These are phyloP conservation scores for Colletotrichum incanum DNA, from an alignment of 2,329 filamentous ascomycete genomes.

Conservation along the genomic window DNA sequence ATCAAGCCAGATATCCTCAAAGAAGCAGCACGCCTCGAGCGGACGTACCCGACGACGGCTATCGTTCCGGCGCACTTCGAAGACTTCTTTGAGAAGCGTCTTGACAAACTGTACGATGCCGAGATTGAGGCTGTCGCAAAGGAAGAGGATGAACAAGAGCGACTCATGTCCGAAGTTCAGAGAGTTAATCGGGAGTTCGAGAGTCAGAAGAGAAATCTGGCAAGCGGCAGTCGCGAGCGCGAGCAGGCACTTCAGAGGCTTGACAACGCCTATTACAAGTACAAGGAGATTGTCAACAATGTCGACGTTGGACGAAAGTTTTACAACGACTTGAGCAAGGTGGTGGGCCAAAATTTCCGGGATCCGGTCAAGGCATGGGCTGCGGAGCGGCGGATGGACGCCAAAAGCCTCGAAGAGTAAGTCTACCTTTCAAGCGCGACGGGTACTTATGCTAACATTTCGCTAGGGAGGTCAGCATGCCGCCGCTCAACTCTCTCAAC, in stretches of 20 bases:
- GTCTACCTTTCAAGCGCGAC: conserved; percentile 50
- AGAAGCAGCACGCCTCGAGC: conserved; percentile 88
- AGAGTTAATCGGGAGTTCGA: conserved; percentile 86
- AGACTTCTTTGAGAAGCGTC: conserved; percentile 86
- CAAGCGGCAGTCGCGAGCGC: conserved; percentile 77
- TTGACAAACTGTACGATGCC: conserved; percentile 82
- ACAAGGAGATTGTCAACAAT: conserved; percentile 95
- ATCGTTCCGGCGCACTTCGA: conserved; percentile 94
- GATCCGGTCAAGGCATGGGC: conserved; percentile 85
- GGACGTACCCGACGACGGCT: conserved; percentile 86
- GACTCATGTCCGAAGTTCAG: conserved; percentile 77
- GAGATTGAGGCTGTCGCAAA: conserved; percentile 81
- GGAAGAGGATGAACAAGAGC: conserved; percentile 84
- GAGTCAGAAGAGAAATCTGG: conserved; percentile 77
- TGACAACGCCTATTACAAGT: conserved; percentile 94
- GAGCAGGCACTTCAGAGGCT: conserved; percentile 90
- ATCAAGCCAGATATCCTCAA: conserved; percentile 87
- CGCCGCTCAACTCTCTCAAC: conserved; percentile 63
- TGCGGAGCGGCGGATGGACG: conserved; percentile 85
- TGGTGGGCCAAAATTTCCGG: conserved; percentile 84
- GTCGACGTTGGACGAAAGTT: conserved; percentile 94
- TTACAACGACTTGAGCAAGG: conserved; percentile 94
- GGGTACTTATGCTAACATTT: conserved; percentile 24
- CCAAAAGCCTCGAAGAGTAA: conserved; percentile 82
- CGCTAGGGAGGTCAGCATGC: conserved; percentile 67